These are phyloP conservation scores for Chlorella sp. DNA, from an alignment of 139 green algal genomes.

Conservation along the genomic window DNA sequence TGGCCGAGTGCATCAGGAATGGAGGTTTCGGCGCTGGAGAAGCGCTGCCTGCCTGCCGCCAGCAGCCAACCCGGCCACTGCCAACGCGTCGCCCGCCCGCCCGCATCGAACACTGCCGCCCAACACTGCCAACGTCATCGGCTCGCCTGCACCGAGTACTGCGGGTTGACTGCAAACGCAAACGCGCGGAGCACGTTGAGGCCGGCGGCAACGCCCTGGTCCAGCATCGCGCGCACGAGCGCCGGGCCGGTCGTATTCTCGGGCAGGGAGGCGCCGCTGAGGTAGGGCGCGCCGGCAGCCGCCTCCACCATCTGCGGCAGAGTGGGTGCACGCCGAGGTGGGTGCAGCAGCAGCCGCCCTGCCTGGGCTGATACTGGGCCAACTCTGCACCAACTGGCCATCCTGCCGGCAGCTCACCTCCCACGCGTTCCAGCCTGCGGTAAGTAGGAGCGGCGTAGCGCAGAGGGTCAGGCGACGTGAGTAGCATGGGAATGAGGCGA, in stretches of 20 bases:
- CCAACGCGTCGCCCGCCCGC: no score
- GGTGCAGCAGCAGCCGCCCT: no score
- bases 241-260: constrained; percentile 40
- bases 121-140: no score
- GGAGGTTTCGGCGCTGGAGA: no score
- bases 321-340: not conserved
- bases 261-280: constrained; percentile 49
- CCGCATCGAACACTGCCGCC: no score
- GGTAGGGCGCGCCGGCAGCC: constrained; percentile 52
- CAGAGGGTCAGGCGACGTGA: no score
- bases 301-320: constrained; percentile 65
- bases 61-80: not conserved
- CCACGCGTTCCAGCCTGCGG: constrained; percentile 22
- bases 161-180: constrained; percentile 36
- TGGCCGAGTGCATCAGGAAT: no score
- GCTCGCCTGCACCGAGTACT: constrained; percentile 34
- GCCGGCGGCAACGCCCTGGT: constrained; percentile 13
- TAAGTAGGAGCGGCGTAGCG: no score
- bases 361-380: no score
- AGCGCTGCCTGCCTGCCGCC: no score
- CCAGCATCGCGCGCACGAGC: constrained; percentile 45
- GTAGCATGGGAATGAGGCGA: no score
- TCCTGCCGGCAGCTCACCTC: not conserved
- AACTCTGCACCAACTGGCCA: not conserved
- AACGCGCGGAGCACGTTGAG: constrained; percentile 57